phyloP scores from a whole-genome alignment of 768 basidiomycete species.

The Naganishia friedmannii region DNA sequence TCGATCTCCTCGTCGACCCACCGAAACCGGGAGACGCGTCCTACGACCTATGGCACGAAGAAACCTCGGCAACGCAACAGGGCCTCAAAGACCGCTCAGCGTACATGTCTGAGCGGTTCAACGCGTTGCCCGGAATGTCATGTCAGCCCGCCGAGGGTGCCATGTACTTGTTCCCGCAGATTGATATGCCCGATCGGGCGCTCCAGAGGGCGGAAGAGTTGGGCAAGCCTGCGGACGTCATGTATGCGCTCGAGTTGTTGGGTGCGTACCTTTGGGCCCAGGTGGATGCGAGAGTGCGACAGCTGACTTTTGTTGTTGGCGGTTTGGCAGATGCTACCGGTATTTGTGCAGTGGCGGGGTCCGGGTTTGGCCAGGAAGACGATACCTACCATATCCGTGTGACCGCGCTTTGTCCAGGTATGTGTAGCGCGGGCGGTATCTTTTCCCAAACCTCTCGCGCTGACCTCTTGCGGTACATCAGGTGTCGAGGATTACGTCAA shows the following conservation, averaged over 20 bases:
- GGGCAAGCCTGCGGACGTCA: constrained; percentile 79
- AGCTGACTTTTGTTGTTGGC: background rate
- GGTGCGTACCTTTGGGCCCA: constrained; percentile 55
- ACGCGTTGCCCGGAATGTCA: constrained; percentile 76
- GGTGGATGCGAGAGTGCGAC: background rate
- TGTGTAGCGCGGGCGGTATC: background rate
- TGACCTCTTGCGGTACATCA: background rate
- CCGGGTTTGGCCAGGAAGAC: constrained; percentile 88
- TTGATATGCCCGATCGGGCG: constrained; percentile 70
- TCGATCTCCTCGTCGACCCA: constrained; percentile 90
- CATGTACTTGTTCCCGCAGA: constrained; percentile 85
- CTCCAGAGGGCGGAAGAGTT: constrained; percentile 66
- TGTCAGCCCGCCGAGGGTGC: constrained; percentile 70
- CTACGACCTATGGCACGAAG: constrained; percentile 74
- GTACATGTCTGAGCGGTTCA: constrained; percentile 73
- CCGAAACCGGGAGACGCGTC: constrained; percentile 72
- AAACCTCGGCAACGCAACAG: constrained; percentile 75
- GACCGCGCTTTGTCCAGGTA: constrained; percentile 79
- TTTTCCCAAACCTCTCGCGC: background rate
- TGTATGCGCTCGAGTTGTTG: constrained; percentile 79
- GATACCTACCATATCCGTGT: constrained; percentile 87
- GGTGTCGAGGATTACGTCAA: constrained; percentile 88
- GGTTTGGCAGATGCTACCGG: constrained; percentile 48
- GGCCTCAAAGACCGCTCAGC: constrained; percentile 51
- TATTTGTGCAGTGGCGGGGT: constrained; percentile 90